Conservation (phyloP, 192 early-diverging fungal species). For the Umbelopsis sp. region DNA sequence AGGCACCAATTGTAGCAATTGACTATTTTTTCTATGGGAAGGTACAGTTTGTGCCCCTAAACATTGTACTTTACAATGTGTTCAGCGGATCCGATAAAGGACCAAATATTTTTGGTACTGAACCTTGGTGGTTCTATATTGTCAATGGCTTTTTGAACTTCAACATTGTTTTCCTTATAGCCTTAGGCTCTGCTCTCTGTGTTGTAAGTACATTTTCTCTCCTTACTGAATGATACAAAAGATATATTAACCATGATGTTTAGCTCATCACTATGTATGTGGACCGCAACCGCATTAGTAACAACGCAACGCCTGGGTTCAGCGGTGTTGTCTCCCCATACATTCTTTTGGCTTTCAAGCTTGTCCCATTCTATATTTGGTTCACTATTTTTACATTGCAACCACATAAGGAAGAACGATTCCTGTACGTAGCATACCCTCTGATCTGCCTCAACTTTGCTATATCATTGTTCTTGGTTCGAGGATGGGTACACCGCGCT, state of each 20-base stretch:
- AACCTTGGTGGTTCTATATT: constrained; percentile 93
- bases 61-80: constrained; percentile 93
- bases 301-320: constrained; percentile 27
- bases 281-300: constrained; percentile 45
- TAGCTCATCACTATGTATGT: constrained; percentile 50
- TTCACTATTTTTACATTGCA: constrained; percentile 79
- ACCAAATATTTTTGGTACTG: constrained; percentile 86
- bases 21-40: constrained; percentile 82
- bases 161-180: constrained; percentile 78
- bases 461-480: constrained; percentile 58
- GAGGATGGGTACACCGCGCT: constrained; percentile 44
- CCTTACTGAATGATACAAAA: not conserved
- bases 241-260: not conserved
- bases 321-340: constrained; percentile 39
- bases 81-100: constrained; percentile 66
- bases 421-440: constrained; percentile 92
- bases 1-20: constrained; percentile 66
- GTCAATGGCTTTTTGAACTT: constrained; percentile 90
- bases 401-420: constrained; percentile 98
- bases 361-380: constrained; percentile 76
- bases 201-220: constrained; percentile 49
- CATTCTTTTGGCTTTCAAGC: constrained; percentile 54
- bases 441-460: constrained; percentile 81
- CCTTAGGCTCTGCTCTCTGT: constrained; percentile 63
- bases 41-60: constrained; percentile 73